Base-by-base conservation (phyloP, 257 asterid genomes). In the Solanum lycopersicoides region DNA sequence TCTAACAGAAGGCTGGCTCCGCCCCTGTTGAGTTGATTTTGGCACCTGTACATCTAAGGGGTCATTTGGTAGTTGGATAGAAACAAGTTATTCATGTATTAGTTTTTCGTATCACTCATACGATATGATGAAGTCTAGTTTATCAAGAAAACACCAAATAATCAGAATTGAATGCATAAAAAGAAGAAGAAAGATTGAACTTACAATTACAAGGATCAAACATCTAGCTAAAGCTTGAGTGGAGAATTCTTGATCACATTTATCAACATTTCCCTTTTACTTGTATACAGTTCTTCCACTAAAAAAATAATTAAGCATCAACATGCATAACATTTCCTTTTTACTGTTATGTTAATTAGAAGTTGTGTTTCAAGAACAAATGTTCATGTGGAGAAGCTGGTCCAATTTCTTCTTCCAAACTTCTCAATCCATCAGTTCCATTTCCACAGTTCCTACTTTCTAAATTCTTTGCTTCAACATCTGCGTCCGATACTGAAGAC, bases 321-420 rank as follows among this genome's bases (percentile, higher is more conserved):
- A 60, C 59, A 50, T 50, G 59, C 35, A 16, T 25, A 30, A 28
- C 53, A 9, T 41, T 50, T 71, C 84, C 39, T 83, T 32, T 84
- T 35, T 76, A 45, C 18, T 73, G 86, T 32, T 82, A 86, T 53
- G 77, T 65, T 35, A 37, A 76, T 87, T 91, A 96, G 95, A 94
- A 95, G 86, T 96, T 94, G 87, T 94, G 98, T 94, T 95, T 96
- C 95, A 96, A 88, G 92, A 89, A 96, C 92, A 96, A 90, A 86
- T 93, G 94, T 86, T 96, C 92, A 88, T 92, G 98, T 88, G 99
- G 98, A 15, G 98, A 95, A 86, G 99, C 98, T 3, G 99, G 99
- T 6, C 93, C 96, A 34, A 95, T 96, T 93, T 96, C 99, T 91
- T 95, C 98, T 23, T 94, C 95, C 75, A 92, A 91, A 90, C 97